A percentile compares a stretch with the other conserved stretches of the same genome.
Conservation (phyloP, 305 asterid species). For the Ilex paraguariensis region DNA sequence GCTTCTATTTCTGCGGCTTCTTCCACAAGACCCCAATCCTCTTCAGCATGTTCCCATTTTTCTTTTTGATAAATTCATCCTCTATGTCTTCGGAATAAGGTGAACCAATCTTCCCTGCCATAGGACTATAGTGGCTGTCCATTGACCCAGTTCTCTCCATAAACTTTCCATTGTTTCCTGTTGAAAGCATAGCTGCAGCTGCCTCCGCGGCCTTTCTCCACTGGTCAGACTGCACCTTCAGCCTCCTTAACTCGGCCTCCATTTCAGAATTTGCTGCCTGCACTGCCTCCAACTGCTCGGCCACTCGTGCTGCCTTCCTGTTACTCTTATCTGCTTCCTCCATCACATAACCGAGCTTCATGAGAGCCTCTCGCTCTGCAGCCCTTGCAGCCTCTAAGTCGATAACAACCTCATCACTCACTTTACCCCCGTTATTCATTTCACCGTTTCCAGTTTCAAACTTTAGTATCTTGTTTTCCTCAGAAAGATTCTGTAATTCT, state of each 20-base stretch:
- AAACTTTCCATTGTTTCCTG: conserved; percentile 41
- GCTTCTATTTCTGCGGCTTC: too few relatives aligned
- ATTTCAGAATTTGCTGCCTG: conserved; percentile 49
- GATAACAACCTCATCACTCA: conserved; percentile 17
- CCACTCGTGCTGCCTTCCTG: conserved; percentile 28
- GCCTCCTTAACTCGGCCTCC: conserved; percentile 62
- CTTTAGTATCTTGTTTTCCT: conserved; percentile 36
- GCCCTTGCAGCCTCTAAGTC: conserved; percentile 33
- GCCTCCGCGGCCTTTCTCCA: conserved; percentile 85
- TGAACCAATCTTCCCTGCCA: conserved; percentile 28
- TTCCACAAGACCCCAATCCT: too few relatives aligned
- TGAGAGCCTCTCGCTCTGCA: conserved; percentile 44
- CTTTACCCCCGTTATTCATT: conserved; percentile 5
- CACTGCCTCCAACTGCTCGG: conserved; percentile 51
- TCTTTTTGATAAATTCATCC: conserved; percentile 48
- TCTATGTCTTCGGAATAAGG: conserved; percentile 42
- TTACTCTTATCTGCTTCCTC: conserved; percentile 52
- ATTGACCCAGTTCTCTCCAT: conserved; percentile 52
- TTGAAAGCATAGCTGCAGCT: conserved; percentile 53
- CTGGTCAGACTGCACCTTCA: conserved; percentile 63
- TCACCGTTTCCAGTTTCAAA: conserved; percentile 25
- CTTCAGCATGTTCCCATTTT: too few relatives aligned
- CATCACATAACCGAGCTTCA: conserved; percentile 30
- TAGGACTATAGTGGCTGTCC: conserved; percentile 39
- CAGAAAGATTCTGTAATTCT: conserved; percentile 20